Base-by-base conservation (phyloP, 768 basidiomycete species). In the Phaffia tasmanica region DNA sequence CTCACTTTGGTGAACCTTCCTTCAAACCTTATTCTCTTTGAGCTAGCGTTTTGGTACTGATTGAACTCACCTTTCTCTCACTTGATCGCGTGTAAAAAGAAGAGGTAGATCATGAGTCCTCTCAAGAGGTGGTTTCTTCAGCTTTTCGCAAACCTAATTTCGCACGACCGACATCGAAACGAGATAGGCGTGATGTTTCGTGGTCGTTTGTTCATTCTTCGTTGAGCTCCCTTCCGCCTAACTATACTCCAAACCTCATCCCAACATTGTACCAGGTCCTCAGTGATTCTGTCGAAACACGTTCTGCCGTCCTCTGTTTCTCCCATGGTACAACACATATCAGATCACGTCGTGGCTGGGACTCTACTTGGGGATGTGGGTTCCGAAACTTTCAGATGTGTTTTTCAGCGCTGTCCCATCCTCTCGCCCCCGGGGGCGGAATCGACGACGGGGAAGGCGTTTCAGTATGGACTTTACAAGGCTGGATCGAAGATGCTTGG, bases 401-500 rank as follows among this genome's bases (percentile, higher is more conserved):
- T 27, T 50, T 48, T 48, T 67, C 66, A 29, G 54, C 63, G 21
- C 63, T 64, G 4, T 2, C 8, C n/a, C 19, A 3, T 9, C 46
- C 47, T 48, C 9, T 29, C 59, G 6, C 46, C 59, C 11, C 18
- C 35, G 46, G 23, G 27, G 23, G 19, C 9, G 9, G 59, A 23
- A 2, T 49, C 59, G 21, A 46, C 46, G 6, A 19, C 46, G 18
- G 46, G 0, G 32, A 29, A 8, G 63, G 51, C 3, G 63, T 64
- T 0, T 54, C 54, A 30, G 49, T 64, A 30, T 51, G 50, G 55
- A 64, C 63, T 23, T 32, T 67, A 25, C 66, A 67, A 47, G 32
- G 53, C 7, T 67, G 66, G 66, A 67, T 67, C 15, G 66, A 67
- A 49, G 55, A 47, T 5, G 66, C 66, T 1, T 67, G 66, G 66